Conservation (phyloP, 1,284 basidiomycete species). For the Tilletia caries region DNA sequence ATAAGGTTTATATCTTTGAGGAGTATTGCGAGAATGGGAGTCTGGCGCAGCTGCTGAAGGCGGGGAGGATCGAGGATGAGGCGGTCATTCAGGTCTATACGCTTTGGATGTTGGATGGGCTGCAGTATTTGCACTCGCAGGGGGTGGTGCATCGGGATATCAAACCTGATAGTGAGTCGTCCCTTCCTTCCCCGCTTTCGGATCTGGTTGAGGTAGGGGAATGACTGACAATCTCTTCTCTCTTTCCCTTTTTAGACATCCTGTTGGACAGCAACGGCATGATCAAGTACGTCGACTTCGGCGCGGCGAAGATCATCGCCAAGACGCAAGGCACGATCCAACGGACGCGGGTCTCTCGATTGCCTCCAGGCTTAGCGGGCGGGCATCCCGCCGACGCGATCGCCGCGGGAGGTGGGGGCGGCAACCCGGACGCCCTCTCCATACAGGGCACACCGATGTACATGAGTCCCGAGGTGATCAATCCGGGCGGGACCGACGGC, state of each 20-base stretch:
- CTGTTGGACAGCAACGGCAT: constrained; percentile 87
- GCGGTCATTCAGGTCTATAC: constrained; percentile 93
- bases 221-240: not conserved
- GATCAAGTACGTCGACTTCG: constrained; percentile 98
- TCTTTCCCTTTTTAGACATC: constrained; percentile 63
- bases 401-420: constrained; percentile 53
- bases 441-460: constrained; percentile 12
- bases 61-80: constrained; percentile 95
- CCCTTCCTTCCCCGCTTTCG: not conserved
- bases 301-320: constrained; percentile 93
- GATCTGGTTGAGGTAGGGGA: not conserved
- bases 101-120: constrained; percentile 91
- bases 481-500: constrained; percentile 6
- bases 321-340: constrained; percentile 73
- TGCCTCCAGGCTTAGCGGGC: constrained; percentile 21
- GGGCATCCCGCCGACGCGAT: constrained; percentile 42
- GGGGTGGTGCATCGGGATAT: constrained; percentile 94
- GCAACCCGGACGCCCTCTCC: not conserved
- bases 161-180: constrained; percentile 91
- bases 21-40: constrained; percentile 98
- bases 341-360: constrained; percentile 29
- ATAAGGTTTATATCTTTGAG: constrained; percentile 98
- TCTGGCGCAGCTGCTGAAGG: constrained; percentile 81
- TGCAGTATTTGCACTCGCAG: constrained; percentile 87
- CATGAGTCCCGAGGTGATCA: constrained; percentile 49